phyloP scores from a whole-genome alignment of 148 eudicot species.

The Tetragonia tetragonoides region DNA sequence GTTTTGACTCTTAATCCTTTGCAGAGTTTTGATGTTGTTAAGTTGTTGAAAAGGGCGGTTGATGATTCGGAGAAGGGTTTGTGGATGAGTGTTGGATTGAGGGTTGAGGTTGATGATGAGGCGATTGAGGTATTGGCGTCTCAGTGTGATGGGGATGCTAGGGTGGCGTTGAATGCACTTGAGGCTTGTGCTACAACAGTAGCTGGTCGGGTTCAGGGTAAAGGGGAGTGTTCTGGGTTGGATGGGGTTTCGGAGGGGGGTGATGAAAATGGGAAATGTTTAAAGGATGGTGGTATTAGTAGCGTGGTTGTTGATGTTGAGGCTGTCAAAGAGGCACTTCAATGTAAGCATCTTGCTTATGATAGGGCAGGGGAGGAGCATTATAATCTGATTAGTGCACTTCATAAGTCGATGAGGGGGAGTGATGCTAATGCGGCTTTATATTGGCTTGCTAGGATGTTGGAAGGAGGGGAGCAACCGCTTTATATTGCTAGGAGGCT shows the following conservation, averaged over 20 bases:
- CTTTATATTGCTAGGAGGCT: conserved; percentile 77
- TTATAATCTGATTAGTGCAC: conserved; percentile 74
- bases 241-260: not conserved
- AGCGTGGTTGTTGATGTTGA: conserved; percentile 34
- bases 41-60: conserved; percentile 50
- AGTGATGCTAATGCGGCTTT: conserved; percentile 75
- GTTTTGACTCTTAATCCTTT: conserved; percentile 63
- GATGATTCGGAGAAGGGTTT: conserved; percentile 50
- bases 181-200: conserved; percentile 62
- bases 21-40: conserved; percentile 29
- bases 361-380: conserved; percentile 88
- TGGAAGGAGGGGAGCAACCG: conserved; percentile 90
- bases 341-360: conserved; percentile 79
- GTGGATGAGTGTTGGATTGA: conserved; percentile 29
- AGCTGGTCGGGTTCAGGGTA: conserved; percentile 29
- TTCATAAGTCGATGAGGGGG: conserved; percentile 91
- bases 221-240: not conserved
- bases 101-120: conserved; percentile 43
- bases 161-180: conserved; percentile 76
- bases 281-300: not conserved
- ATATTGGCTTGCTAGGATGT: conserved; percentile 91
- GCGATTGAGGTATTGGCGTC: conserved; percentile 48
- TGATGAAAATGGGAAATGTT: not conserved
- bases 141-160: conserved; percentile 85
- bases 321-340: conserved; percentile 73